Base-by-base conservation (phyloP, 345 rosid genomes). In the Murraya paniculata region DNA sequence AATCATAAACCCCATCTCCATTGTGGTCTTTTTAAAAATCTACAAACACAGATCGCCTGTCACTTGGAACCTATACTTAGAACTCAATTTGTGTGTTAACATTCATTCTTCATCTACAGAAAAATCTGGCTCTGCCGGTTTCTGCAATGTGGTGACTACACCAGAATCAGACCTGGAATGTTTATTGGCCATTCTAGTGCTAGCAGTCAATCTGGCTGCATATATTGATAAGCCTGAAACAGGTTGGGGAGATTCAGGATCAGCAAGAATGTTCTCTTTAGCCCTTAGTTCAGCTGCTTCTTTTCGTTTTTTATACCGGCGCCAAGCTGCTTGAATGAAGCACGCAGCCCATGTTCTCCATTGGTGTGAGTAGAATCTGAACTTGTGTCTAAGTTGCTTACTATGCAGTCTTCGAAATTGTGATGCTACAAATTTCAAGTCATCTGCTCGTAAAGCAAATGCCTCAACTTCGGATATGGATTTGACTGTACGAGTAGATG, bases 331-430 rank as follows among this genome's bases (percentile, higher is more conserved):
- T 72, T 95, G 98, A 24, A 93, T 53, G 70, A 92, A 93, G 76
- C 97, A 93, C 9, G 94, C 97, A 8, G 99, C 97, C 99, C 96
- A 92, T 55, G 91, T 58, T 79, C 97, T 83, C 96, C 99, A 95
- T 14, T 95, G 99, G 77, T 93, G 98, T 0, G 96, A 93, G 82
- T 92, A 90, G 89, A 90, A 92, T 81, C 98, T 64, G 76, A 95
- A 95, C 86, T 84, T 91, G 72, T 93, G 94, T 80, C 91, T 81
- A 2, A 95, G 85, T 76, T 92, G 99, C 73, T 93, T 95, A 58
- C 94, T 91, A 48, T 95, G 99, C 14, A 93, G 70, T 76, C 96
- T 87, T 64, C 97, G 84, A 72, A 89, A 95, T 59, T 92, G 98
- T 0, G 93, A 85, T 24, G 96, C 99, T 21, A 95, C 98, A 38